Conservation (phyloP, 1,284 basidiomycete species). For the Wolfiporia cocos region DNA sequence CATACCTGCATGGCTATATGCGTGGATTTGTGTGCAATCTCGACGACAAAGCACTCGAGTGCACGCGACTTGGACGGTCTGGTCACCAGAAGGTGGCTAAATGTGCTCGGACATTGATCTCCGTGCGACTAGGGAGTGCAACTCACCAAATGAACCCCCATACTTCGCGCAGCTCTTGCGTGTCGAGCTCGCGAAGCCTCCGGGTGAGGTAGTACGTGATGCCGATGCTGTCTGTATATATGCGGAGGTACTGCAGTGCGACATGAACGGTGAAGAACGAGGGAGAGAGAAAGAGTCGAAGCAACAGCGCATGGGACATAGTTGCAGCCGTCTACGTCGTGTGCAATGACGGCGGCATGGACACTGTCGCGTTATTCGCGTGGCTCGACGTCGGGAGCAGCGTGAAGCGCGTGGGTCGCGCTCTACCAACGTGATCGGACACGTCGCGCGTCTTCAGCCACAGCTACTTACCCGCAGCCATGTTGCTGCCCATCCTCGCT, state of each 20-base stretch:
- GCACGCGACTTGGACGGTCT: constrained; percentile 86
- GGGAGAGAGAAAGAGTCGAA: constrained; percentile 85
- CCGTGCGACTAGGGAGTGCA: no score
- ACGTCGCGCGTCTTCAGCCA: constrained; percentile 23
- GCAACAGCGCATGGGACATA: constrained; percentile 72
- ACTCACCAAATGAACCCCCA: constrained; percentile 94
- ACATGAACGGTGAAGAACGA: constrained; percentile 90
- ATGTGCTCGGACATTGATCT: no score
- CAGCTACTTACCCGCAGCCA: constrained; percentile 20
- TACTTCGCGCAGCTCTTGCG: constrained; percentile 84
- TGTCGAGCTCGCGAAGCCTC: constrained; percentile 73
- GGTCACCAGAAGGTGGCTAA: constrained; percentile 88
- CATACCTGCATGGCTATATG: constrained; percentile 91
- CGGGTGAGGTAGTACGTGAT: constrained; percentile 94
- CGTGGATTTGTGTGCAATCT: constrained; percentile 82
- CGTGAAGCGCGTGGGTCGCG: no score
- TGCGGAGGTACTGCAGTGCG: constrained; percentile 82
- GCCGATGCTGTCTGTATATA: constrained; percentile 90
- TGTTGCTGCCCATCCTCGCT: constrained; percentile 36
- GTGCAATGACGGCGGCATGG: no score
- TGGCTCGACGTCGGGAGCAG: no score
- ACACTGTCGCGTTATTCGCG: no score
- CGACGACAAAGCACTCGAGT: constrained; percentile 87
- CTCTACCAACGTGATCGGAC: not conserved
- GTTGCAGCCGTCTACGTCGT: not conserved